Evolutionary conservation across 495 filamentous ascomycete species (phyloP).

Genomic region (Podospora conica): DNA sequence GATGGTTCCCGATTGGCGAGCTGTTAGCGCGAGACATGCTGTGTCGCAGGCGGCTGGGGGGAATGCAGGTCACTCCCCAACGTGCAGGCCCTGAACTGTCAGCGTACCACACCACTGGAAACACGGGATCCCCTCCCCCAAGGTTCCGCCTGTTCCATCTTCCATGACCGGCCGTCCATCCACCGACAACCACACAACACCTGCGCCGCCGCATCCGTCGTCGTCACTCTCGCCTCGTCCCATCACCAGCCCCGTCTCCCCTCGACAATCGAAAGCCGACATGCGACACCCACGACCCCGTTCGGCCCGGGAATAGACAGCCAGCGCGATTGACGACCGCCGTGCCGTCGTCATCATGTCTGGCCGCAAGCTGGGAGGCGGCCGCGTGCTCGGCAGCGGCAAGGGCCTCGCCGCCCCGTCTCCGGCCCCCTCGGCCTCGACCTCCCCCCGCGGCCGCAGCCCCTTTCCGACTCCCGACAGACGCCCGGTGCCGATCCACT

Average conservation of each 20-base stretch:
- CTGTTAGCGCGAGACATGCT: neutral
- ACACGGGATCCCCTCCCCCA: slow-evolving; percentile 2
- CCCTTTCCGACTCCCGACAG: slow-evolving; percentile 47
- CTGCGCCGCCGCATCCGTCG: neutral
- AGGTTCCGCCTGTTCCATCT: neutral
- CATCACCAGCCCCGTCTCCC: neutral
- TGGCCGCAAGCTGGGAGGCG: slow-evolving; percentile 78
- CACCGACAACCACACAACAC: neutral
- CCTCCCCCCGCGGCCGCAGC: slow-evolving; percentile 31
- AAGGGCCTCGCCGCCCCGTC: slow-evolving; percentile 64
- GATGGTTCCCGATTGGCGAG: neutral
- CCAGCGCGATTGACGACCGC: neutral
- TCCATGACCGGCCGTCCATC: neutral
- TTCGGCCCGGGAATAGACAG: neutral
- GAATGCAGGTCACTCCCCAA: neutral
- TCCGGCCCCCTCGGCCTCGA: slow-evolving; percentile 9
- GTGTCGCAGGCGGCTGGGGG: neutral
- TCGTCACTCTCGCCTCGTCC: neutral
- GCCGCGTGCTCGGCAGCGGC: slow-evolving; percentile 79
- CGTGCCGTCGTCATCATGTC: slow-evolving; percentile 50
- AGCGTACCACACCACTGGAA: slow-evolving; percentile 6
- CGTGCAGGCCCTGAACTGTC: neutral
- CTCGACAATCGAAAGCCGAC: neutral
- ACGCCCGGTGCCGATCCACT: slow-evolving; percentile 47
- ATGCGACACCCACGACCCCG: neutral